Base-by-base conservation (phyloP, 163 green algal genomes). In the Scenedesmus sp. region DNA sequence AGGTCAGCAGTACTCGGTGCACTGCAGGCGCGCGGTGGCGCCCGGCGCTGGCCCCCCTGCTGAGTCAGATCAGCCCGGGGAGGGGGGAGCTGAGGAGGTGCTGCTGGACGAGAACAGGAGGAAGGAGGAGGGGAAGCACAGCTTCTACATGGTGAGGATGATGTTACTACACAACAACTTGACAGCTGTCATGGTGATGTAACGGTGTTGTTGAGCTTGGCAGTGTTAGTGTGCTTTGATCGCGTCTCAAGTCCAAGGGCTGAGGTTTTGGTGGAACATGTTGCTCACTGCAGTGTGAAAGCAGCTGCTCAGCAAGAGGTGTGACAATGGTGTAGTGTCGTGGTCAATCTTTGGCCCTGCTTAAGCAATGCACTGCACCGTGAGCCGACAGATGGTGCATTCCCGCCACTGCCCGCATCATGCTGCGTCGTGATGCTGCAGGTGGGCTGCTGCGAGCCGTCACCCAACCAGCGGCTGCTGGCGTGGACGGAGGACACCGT, bases 31-130 rank as follows among this genome's bases (percentile, higher is more conserved):
- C 13, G 51, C 40, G n/a, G 89, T 98, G 80, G 79, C 91, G 0
- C 40, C 83, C 1, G 85, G 44, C n/a, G 87, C 82, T 40, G 90
- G 22, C 5, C 73, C 92, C 16, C 87, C 90, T 26, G 51, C 37
- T 35, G 93, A 96, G 87, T 43, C 49, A 10, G 78, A 87, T 76
- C 44, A 56, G 7, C 89, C 89, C 10, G 26, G 9, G 15, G 30
- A 35, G 18, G 49, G 12, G 15, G 12, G 93, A 51, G 76, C 79
- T 30, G 97, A 99, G 93, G 95, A 99, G 92, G 88, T 98, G 12
- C 51, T 99, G 89, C 93, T 99, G 84, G 89, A 92, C 43, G 97
- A 99, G 89, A 97, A 98, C 93, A 97, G 97, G 91, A 97, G 98
- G 61, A 94, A 95, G 86, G 94, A 96, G 89, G 92, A 95, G 7